Conservation (phyloP, 495 filamentous ascomycete genomes). For the Penicillium verhagenii region DNA sequence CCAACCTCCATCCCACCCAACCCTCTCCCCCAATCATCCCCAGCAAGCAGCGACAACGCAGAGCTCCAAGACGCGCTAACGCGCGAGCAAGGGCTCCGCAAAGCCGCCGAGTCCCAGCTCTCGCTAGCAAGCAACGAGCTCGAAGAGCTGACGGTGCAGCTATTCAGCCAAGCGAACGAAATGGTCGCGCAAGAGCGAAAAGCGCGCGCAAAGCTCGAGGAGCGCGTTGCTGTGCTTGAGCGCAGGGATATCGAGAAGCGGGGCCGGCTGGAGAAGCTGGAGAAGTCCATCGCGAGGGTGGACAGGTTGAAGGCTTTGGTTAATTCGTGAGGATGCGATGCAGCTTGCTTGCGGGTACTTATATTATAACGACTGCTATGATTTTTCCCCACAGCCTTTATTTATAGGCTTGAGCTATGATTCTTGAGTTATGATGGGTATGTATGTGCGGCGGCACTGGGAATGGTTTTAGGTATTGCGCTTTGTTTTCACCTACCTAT, state of each 20-base stretch:
- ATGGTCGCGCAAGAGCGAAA: conserved; percentile 92
- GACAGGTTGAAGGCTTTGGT: conserved; percentile 76
- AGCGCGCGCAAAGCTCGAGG: conserved; percentile 75
- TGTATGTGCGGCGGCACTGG: background rate
- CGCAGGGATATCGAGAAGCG: conserved; percentile 69
- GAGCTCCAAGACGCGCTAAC: conserved; percentile 70
- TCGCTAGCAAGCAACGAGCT: conserved; percentile 73
- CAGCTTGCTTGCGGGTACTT: too few relatives aligned
- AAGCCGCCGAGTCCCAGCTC: conserved; percentile 71
- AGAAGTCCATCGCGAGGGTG: conserved; percentile 73
- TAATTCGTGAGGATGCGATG: conserved; percentile 21
- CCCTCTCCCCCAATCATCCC: conserved; percentile 18
- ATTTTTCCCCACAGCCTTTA: conserved; percentile 10
- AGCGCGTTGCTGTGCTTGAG: conserved; percentile 68
- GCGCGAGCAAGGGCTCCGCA: conserved; percentile 68
- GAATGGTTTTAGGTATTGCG: background rate
- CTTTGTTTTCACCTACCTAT: background rate
- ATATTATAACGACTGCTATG: conserved; percentile 25
- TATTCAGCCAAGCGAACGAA: conserved; percentile 95
- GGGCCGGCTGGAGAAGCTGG: conserved; percentile 67
- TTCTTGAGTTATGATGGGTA: background rate
- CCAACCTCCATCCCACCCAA: conserved; percentile 16
- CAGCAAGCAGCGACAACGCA: conserved; percentile 32
- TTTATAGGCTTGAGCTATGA: conserved; percentile 13
- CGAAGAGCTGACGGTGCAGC: conserved; percentile 79